Evolutionary conservation across 805 yeast species (phyloP).

Genomic region (Metschnikowia continentalis): DNA sequence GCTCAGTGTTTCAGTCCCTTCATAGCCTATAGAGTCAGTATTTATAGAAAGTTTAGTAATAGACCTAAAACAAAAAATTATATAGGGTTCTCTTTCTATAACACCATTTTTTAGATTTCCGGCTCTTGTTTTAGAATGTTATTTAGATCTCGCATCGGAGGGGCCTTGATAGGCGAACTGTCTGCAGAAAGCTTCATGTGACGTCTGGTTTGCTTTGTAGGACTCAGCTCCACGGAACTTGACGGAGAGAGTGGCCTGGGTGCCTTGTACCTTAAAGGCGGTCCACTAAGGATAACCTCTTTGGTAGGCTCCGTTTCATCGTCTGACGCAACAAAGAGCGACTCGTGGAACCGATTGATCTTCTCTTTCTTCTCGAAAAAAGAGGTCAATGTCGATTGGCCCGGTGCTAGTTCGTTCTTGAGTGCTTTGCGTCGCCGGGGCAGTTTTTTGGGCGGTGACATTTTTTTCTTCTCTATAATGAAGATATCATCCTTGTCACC

Average conservation of each 20-base stretch:
- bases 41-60: no score
- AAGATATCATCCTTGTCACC: neutral
- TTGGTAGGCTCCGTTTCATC: constrained; percentile 10
- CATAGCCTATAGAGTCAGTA: no score
- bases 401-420: constrained; percentile 12
- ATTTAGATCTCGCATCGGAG: neutral
- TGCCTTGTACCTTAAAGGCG: neutral
- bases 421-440: constrained; percentile 7
- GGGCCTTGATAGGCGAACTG: constrained; percentile 4
- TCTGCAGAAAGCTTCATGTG: constrained; percentile 13
- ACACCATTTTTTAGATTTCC: no score
- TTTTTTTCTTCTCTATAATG: neutral
- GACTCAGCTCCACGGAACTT: constrained; percentile 14
- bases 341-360: constrained; percentile 5
- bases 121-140: no score
- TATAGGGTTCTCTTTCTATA: no score
- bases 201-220: constrained; percentile 10
- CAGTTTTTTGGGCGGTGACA: constrained; percentile 2
- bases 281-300: neutral
- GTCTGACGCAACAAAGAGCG: constrained; percentile 11
- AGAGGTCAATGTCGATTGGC: constrained; percentile 18
- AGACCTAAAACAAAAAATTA: no score
- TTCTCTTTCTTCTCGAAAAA: constrained; percentile 11
- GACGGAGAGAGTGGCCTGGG: constrained; percentile 1
- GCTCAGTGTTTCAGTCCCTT: no score